Evolutionary conservation across 441 rosid species (phyloP).

Genomic region (Breynia disticha): DNA sequence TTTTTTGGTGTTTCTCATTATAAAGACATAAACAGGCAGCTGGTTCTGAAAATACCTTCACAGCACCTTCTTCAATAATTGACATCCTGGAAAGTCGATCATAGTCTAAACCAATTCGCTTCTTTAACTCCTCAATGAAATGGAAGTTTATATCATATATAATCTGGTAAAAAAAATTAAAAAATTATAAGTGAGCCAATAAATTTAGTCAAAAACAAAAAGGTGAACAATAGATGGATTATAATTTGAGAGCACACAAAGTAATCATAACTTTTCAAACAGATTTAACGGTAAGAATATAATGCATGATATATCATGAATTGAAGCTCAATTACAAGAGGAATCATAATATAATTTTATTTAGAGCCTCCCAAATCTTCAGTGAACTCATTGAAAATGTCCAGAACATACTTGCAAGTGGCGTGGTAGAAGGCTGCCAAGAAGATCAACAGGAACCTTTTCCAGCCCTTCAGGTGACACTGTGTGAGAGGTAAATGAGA

Average conservation of each 20-base stretch:
- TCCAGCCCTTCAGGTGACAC: conserved; percentile 40
- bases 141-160: conserved; percentile 39
- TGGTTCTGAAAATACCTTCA: conserved; percentile 27
- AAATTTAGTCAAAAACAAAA: background rate
- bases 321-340: too few relatives aligned
- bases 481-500: conserved; percentile 48
- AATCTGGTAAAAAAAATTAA: conserved; percentile 26
- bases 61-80: conserved; percentile 48
- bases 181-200: background rate
- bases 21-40: background rate
- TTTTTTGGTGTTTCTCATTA: background rate
- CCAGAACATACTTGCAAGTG: conserved; percentile 37
- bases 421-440: conserved; percentile 45
- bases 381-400: conserved; percentile 3
- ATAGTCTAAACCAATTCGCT: conserved; percentile 39
- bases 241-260: too few relatives aligned
- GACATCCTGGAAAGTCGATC: conserved; percentile 44
- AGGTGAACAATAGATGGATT: too few relatives aligned
- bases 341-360: too few relatives aligned
- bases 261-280: too few relatives aligned
- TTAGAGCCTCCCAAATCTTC: too few relatives aligned
- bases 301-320: too few relatives aligned
- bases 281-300: too few relatives aligned
- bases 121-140: conserved; percentile 40
- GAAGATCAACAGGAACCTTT: conserved; percentile 39